Conservation (phyloP, 2,329 filamentous ascomycete species). For the Didymella pomorum region DNA sequence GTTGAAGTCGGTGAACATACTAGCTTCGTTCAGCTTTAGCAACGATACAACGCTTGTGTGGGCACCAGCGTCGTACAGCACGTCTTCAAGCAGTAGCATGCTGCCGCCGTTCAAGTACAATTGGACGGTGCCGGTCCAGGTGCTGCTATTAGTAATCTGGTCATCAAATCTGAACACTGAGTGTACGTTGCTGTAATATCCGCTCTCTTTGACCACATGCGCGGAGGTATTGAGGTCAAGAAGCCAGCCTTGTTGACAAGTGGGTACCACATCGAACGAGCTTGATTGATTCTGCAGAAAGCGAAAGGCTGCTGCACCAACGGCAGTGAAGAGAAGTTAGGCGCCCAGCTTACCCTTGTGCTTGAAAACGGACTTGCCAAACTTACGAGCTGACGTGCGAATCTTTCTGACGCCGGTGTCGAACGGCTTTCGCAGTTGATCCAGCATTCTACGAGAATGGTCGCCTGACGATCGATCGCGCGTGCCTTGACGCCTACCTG, state of each 20-base stretch:
- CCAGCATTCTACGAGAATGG: background rate
- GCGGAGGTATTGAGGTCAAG: background rate
- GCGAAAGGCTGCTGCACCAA: background rate
- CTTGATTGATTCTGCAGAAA: background rate
- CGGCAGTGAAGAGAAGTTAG: background rate
- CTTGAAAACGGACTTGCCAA: background rate
- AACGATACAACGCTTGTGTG: background rate
- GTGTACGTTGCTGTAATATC: background rate
- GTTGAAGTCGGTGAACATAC: background rate
- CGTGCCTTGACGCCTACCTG: background rate
- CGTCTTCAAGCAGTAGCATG: background rate
- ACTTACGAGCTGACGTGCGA: background rate
- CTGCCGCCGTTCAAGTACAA: slow-evolving; percentile 1
- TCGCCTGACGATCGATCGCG: background rate
- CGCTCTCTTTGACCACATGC: background rate
- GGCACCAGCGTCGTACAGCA: background rate
- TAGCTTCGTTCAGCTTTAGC: background rate
- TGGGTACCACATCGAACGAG: background rate
- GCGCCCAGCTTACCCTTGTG: background rate
- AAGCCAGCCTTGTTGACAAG: background rate
- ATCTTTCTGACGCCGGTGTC: background rate
- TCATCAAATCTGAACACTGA: background rate
- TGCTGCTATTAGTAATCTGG: background rate
- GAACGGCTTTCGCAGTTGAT: background rate
- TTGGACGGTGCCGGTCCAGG: background rate